phyloP scores from a whole-genome alignment of 1,284 basidiomycete genomes.

The Lignosus rhinocerotis region DNA sequence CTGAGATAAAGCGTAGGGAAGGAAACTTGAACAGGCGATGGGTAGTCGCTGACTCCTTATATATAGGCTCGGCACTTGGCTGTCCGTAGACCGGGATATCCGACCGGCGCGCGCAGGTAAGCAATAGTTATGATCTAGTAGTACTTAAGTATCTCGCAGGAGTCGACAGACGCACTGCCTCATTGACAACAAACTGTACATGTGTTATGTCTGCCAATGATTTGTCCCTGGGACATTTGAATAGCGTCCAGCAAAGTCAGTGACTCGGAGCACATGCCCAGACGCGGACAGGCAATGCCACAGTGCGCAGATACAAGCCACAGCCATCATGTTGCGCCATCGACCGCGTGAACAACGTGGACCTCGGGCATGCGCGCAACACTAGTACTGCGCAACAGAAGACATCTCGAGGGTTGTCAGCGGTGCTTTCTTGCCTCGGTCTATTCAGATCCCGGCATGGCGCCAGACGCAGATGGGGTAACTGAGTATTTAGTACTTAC shows the following conservation, averaged over 20 bases:
- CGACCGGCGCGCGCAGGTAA: constrained; percentile 10
- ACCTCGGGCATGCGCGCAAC: background rate
- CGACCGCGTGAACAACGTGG: background rate
- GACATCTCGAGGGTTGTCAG: background rate
- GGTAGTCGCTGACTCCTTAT: constrained; percentile 18
- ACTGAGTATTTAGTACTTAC: background rate
- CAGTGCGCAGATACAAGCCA: background rate
- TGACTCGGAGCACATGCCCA: background rate
- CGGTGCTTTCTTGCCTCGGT: background rate
- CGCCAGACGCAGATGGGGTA: background rate
- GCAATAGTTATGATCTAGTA: constrained; percentile 6
- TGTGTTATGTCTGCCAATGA: constrained; percentile 6
- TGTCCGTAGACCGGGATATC: constrained; percentile 17
- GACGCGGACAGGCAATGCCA: background rate
- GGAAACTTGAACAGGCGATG: constrained; percentile 18
- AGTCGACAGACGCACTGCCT: constrained; percentile 12
- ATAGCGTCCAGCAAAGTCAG: background rate
- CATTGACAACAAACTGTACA: constrained; percentile 6
- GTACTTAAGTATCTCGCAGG: too few species aligned
- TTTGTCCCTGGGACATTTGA: background rate
- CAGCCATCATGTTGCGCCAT: background rate
- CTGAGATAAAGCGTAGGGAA: constrained; percentile 25
- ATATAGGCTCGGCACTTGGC: constrained; percentile 26
- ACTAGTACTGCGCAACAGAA: background rate
- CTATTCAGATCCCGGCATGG: background rate